Evolutionary conservation across 2,329 filamentous ascomycete species (phyloP).

Genomic region (Graphilbum fragrans): DNA sequence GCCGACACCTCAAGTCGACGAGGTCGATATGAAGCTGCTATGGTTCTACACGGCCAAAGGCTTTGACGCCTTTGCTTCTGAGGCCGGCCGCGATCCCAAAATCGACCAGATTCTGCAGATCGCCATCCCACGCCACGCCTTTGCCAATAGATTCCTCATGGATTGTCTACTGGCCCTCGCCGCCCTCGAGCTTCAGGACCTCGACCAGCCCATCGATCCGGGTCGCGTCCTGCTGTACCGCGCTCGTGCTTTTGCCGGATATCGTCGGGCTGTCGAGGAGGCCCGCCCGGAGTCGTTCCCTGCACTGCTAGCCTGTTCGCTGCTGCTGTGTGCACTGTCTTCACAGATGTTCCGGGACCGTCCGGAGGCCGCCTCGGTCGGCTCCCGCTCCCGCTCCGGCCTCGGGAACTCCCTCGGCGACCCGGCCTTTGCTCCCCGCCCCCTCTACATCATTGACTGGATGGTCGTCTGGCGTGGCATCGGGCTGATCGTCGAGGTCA

Average conservation of each 20-base stretch:
- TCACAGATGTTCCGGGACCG: constrained; percentile 39
- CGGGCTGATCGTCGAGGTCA: constrained; percentile 32
- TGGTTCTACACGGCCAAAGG: constrained; percentile 42
- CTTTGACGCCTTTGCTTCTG: constrained; percentile 31
- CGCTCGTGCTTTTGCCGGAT: constrained; percentile 36
- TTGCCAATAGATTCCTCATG: constrained; percentile 41
- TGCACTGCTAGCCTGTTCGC: constrained; percentile 37
- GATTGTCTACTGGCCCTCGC: constrained; percentile 39
- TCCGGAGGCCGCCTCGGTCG: no score
- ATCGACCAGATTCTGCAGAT: constrained; percentile 32
- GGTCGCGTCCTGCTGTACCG: constrained; percentile 30
- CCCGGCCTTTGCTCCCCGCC: constrained; percentile 19
- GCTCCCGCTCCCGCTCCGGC: no score
- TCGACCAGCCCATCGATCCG: constrained; percentile 22
- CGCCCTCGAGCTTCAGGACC: constrained; percentile 33
- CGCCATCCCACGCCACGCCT: constrained; percentile 35
- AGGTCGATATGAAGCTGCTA: constrained; percentile 38
- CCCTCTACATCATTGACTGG: constrained; percentile 43
- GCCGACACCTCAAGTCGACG: constrained; percentile 18
- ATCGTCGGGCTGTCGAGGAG: constrained; percentile 35
- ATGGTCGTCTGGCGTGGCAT: constrained; percentile 43
- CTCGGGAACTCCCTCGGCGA: no score
- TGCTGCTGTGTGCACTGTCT: constrained; percentile 37
- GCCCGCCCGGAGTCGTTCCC: constrained; percentile 32
- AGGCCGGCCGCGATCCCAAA: constrained; percentile 19